Evolutionary conservation across 371 early-diverging fungal genomes (phyloP).

Genomic region (Actinomucor elegans): DNA sequence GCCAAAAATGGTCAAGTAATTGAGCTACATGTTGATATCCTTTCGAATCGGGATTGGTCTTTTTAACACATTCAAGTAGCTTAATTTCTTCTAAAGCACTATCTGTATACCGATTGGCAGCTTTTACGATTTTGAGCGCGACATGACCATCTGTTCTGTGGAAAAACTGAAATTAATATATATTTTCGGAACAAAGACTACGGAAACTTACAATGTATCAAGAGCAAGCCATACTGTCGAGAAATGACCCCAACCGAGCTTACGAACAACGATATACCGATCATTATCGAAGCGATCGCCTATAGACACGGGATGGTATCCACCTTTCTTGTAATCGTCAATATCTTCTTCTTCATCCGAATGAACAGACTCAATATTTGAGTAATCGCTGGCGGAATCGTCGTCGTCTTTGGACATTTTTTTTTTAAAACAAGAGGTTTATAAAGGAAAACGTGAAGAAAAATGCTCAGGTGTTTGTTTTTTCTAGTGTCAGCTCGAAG

Average conservation of each 20-base stretch:
- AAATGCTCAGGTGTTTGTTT: too few relatives aligned
- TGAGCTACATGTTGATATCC: slow-evolving; percentile 77
- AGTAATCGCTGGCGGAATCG: slow-evolving; percentile 26
- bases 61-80: slow-evolving; percentile 73
- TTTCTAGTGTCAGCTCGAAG: too few relatives aligned
- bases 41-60: slow-evolving; percentile 59
- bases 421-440: not conserved
- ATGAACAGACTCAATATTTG: slow-evolving; percentile 19
- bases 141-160: slow-evolving; percentile 72
- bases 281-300: slow-evolving; percentile 83
- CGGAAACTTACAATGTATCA: slow-evolving; percentile 64
- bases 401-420: slow-evolving; percentile 14
- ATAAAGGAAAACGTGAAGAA: not conserved
- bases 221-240: slow-evolving; percentile 95
- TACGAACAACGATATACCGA: slow-evolving; percentile 82
- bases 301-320: slow-evolving; percentile 90
- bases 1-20: slow-evolving; percentile 86
- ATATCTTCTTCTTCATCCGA: slow-evolving; percentile 86
- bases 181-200: not conserved
- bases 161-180: not conserved
- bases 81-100: slow-evolving; percentile 96
- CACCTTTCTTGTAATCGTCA: slow-evolving; percentile 89
- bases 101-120: slow-evolving; percentile 92
- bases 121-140: slow-evolving; percentile 96
- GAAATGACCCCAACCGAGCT: slow-evolving; percentile 98